Percentiles rank a stretch among this genome's conserved stretches.
phyloP scores from a whole-genome alignment of 2,329 filamentous ascomycete genomes.

The Claviceps sp. region DNA sequence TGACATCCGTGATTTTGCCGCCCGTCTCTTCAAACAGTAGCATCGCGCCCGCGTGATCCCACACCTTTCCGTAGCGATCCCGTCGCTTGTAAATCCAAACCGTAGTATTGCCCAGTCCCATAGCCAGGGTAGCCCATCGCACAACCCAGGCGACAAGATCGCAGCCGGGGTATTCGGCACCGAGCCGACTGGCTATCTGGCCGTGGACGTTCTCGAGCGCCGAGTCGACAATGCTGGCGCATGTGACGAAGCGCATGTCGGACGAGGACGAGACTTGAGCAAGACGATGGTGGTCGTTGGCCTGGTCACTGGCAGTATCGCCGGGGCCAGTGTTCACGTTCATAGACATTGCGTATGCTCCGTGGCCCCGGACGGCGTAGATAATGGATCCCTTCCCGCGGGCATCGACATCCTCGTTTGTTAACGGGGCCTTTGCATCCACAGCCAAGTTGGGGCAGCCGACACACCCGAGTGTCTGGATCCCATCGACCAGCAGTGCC shows the following conservation, averaged over 20 bases:
- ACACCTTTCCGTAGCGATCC: conserved; percentile 36
- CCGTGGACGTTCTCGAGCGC: conserved; percentile 34
- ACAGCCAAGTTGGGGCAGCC: conserved; percentile 32
- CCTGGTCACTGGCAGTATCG: conserved; percentile 5
- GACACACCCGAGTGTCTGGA: conserved; percentile 36
- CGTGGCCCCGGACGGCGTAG: conserved; percentile 35
- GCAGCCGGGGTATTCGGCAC: conserved; percentile 30
- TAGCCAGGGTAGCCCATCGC: conserved; percentile 38
- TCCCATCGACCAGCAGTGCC: conserved; percentile 35
- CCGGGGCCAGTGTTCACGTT: conserved; percentile 2
- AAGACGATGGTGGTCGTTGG: conserved; percentile 18
- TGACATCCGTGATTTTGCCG: conserved; percentile 40
- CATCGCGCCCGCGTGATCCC: conserved; percentile 49
- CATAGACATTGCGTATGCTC: conserved; percentile 33
- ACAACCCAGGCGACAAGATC: conserved; percentile 45
- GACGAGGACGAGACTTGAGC: conserved; percentile 12
- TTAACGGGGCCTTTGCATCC: conserved; percentile 24
- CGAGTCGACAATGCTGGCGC: conserved; percentile 31
- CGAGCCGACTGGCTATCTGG: conserved; percentile 27
- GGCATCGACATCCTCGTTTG: conserved; percentile 30
- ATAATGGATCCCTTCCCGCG: conserved; percentile 31
- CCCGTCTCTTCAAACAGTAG: conserved; percentile 43
- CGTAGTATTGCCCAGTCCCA: conserved; percentile 39
- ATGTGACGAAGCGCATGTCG: conserved; percentile 32
- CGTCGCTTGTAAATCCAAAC: conserved; percentile 41